Base-by-base conservation (phyloP, 169 alveolate species). In the Plasmodium blacklocki region DNA sequence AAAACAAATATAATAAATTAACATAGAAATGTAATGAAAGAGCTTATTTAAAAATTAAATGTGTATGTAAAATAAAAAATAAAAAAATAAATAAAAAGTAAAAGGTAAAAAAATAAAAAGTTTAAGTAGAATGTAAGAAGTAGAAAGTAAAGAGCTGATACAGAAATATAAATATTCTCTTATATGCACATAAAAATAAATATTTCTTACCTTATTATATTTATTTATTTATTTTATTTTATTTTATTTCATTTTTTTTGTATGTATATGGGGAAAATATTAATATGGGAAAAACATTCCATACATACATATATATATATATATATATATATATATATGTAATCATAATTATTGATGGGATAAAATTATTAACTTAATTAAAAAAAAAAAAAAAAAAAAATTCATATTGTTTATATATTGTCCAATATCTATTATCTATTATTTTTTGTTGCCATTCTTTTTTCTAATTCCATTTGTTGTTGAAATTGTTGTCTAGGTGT, bases 401-500 rank as follows among this genome's bases (percentile, higher is more conserved):
- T 15, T 14, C 11, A 39, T 6, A 39, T 39, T 5, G 47, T 39
- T 39, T 39, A 39, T 39, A 39, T 29, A 29, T 29, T 29, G 7
- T 29, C 7, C 6, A 29, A 3, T 29, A 29, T 32, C 2, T 39
- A 39, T 67, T 74, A 74, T 67, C 29, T 66, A 60, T 39, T 74
- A 43, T 88, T 88, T 76, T 88, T 67, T 56, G 74, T 91, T 86
- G 91, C 83, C 63, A 91, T 47, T 63, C 75, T 92, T 47, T 87
- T 87, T 85, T 94, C 96, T 59, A 91, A 73, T 50, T 90, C 96
- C 96, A 94, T 93, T 67, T 94, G 96, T 8, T 95, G 94, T 87
- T 95, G 96, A 75, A 93, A 95, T 66, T 95, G 97, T 64, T 95
- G 97, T 50, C 97, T 92, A 29, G 97, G 97, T 14, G 97, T 95